phyloP scores from a whole-genome alignment of 1,284 basidiomycete species.

The Ganoderma lucidum region DNA sequence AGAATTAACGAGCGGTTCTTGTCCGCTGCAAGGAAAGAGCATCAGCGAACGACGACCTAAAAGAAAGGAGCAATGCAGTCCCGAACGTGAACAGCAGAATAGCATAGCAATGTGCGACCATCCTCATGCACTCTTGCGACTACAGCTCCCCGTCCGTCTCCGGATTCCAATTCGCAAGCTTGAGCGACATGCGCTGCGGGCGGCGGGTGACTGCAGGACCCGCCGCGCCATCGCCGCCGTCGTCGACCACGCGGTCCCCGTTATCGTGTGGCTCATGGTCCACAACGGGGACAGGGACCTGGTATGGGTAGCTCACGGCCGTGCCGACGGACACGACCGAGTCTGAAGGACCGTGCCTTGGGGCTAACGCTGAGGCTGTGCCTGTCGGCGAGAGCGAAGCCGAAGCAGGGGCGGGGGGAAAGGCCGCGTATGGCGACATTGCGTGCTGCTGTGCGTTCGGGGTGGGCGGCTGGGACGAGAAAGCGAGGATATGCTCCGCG shows the following conservation, averaged over 20 bases:
- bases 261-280: slow-evolving; percentile 12
- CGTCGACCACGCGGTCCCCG: slow-evolving; percentile 13
- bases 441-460: slow-evolving; percentile 4
- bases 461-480: slow-evolving; percentile 7
- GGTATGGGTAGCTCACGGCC: slow-evolving; percentile 31
- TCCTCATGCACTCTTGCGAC: slow-evolving; percentile 4
- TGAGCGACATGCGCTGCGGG: slow-evolving; percentile 38
- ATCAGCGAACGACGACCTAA: neutral
- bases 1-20: neutral
- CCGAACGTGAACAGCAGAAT: too few relatives aligned
- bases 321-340: slow-evolving; percentile 28
- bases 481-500: neutral
- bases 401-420: slow-evolving; percentile 3
- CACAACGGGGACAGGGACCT: slow-evolving; percentile 8
- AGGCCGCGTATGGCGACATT: neutral
- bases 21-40: neutral
- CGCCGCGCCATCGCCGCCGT: slow-evolving; percentile 19
- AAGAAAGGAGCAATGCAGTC: too few relatives aligned
- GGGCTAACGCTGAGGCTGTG: neutral
- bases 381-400: slow-evolving; percentile 10
- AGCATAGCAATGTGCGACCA: too few relatives aligned
- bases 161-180: slow-evolving; percentile 40
- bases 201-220: slow-evolving; percentile 24
- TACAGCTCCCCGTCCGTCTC: slow-evolving; percentile 37
- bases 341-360: slow-evolving; percentile 9